phyloP scores from a whole-genome alignment of 1,284 basidiomycete species.

The Omphalotus olearius region DNA sequence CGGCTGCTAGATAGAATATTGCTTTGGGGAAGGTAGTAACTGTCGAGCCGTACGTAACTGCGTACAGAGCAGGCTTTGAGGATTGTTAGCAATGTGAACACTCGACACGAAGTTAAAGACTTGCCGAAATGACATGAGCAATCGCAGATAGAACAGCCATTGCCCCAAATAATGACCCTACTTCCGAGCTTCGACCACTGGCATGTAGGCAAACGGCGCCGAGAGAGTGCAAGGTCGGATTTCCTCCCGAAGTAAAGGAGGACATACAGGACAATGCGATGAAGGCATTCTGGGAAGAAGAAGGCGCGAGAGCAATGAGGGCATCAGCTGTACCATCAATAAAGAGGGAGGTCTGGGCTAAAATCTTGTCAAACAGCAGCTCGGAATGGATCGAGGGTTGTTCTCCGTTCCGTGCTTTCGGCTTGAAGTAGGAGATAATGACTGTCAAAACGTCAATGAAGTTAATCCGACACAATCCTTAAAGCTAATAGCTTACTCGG shows the following conservation, averaged over 20 bases:
- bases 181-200: constrained; percentile 37
- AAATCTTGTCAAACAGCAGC: constrained; percentile 38
- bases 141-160: constrained; percentile 45
- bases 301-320: constrained; percentile 34
- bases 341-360: constrained; percentile 39
- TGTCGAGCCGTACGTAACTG: constrained; percentile 40
- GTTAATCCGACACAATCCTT: neutral
- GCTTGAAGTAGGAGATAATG: constrained; percentile 40
- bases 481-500: constrained; percentile 34
- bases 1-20: constrained; percentile 42
- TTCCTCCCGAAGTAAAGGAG: constrained; percentile 45
- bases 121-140: constrained; percentile 44
- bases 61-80: constrained; percentile 44
- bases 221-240: constrained; percentile 44
- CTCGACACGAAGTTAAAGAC: constrained; percentile 14
- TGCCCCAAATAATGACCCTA: constrained; percentile 47
- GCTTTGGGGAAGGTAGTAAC: constrained; percentile 46
- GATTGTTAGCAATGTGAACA: constrained; percentile 5
- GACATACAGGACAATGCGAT: constrained; percentile 35
- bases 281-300: constrained; percentile 32
- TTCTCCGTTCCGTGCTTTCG: constrained; percentile 28
- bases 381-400: constrained; percentile 33
- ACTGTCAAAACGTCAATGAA: constrained; percentile 26
- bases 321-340: constrained; percentile 41
- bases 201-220: constrained; percentile 45